Conservation (phyloP, 176 grass and related monocot genomes). For the Tillandsia leiboldiana region DNA sequence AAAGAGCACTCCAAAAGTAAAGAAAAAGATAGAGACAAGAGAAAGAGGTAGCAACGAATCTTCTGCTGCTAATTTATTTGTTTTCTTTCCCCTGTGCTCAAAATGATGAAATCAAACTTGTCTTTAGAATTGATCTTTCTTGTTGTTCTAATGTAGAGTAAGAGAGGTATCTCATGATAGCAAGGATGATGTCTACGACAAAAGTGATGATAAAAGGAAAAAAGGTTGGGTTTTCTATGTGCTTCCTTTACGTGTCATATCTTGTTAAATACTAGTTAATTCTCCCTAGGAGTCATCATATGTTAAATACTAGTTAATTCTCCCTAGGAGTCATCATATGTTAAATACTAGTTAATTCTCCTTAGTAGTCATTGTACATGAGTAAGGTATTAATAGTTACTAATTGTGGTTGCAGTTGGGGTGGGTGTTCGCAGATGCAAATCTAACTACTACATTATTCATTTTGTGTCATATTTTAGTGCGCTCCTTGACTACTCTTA, state of each 20-base stretch:
- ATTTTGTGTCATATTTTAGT: too few species aligned
- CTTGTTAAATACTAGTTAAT: neutral
- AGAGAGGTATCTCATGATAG: constrained; percentile 22
- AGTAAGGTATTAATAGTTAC: too few species aligned
- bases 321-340: neutral
- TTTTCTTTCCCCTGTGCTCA: neutral
- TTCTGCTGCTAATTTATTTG: constrained; percentile 1
- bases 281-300: neutral
- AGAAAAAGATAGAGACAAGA: constrained; percentile 42
- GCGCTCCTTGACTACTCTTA: too few species aligned
- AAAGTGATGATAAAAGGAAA: constrained; percentile 39
- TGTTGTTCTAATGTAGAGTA: constrained; percentile 36
- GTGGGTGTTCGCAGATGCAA: too few species aligned
- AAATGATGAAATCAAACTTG: constrained; percentile 2
- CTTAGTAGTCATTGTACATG: neutral
- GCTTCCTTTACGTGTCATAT: neutral
- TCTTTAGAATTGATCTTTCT: constrained; percentile 6
- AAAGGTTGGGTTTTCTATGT: constrained; percentile 37
- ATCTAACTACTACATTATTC: too few species aligned
- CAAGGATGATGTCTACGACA: constrained; percentile 21
- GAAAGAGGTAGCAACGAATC: constrained; percentile 49
- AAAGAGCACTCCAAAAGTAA: constrained; percentile 24
- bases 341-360: neutral
- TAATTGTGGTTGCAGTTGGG: too few species aligned
- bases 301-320: neutral